Percentiles rank a stretch among this genome's conserved stretches.
Evolutionary conservation across 352 stramenopile genomes (phyloP).

Genomic region (Halophytophthora batemanensis): DNA sequence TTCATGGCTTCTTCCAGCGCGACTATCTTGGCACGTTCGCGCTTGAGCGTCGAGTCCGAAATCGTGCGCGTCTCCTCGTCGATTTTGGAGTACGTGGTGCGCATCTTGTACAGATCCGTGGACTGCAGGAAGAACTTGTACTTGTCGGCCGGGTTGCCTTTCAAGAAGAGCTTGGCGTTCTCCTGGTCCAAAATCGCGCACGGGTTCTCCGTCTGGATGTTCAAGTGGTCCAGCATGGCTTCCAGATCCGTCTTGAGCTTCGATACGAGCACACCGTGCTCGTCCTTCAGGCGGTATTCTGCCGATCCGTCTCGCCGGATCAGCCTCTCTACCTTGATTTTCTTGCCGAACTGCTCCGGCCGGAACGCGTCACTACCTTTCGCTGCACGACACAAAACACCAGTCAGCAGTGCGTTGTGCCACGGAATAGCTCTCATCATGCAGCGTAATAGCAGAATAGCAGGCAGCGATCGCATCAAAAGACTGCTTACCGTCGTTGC

Average conservation of each 20-base stretch:
- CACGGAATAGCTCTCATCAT: too few relatives aligned
- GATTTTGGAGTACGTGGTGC: constrained; percentile 84
- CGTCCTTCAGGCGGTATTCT: constrained; percentile 72
- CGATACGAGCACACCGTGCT: constrained; percentile 56
- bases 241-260: constrained; percentile 92
- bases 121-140: constrained; percentile 98
- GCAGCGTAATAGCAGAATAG: not conserved
- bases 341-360: constrained; percentile 89
- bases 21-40: constrained; percentile 59
- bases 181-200: constrained; percentile 97
- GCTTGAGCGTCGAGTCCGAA: constrained; percentile 58
- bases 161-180: constrained; percentile 97
- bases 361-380: constrained; percentile 89
- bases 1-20: constrained; percentile 57
- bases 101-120: constrained; percentile 93
- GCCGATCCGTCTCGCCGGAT: constrained; percentile 84
- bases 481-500: constrained; percentile 69
- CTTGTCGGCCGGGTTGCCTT: constrained; percentile 93
- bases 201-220: constrained; percentile 96
- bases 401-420: not conserved
- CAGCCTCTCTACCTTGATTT: constrained; percentile 91
- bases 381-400: constrained; percentile 6
- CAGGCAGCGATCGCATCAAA: not conserved
- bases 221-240: constrained; percentile 93
- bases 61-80: constrained; percentile 72